A percentile compares a stretch with the other conserved stretches of the same genome.
These are phyloP conservation scores for Rhododendron simsii DNA, from an alignment of 148 eudicot species.

Conservation along the genomic window DNA sequence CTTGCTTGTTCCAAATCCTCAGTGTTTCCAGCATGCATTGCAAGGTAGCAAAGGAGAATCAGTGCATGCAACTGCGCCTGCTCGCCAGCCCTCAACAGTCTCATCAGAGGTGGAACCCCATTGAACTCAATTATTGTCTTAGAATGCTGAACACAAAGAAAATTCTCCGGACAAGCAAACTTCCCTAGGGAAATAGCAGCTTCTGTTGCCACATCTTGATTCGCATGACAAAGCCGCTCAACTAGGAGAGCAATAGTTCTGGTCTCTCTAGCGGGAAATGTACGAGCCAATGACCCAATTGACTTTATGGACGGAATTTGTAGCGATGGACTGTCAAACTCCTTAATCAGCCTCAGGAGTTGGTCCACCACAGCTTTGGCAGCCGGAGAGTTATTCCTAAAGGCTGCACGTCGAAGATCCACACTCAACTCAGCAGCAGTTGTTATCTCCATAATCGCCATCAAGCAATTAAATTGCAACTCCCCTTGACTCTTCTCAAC, in stretches of 20 bases:
- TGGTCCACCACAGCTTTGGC: conserved; percentile 75
- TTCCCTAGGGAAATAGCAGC: conserved; percentile 60
- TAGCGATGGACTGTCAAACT: conserved; percentile 20
- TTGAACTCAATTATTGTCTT: conserved; percentile 60
- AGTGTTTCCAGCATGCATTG: conserved; percentile 47
- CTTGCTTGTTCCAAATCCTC: conserved; percentile 51
- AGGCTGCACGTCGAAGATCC: conserved; percentile 69
- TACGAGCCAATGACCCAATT: conserved; percentile 68
- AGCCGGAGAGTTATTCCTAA: conserved; percentile 77
- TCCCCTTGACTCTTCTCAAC: conserved; percentile 58
- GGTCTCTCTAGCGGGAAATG: conserved; percentile 66
- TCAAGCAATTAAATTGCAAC: conserved; percentile 53
- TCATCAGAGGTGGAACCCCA: conserved; percentile 58
- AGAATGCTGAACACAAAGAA: conserved; percentile 50
- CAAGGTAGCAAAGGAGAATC: conserved; percentile 60
- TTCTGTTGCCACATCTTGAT: conserved; percentile 52
- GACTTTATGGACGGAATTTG: conserved; percentile 54
- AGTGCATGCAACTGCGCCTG: conserved; percentile 37
- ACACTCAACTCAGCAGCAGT: conserved; percentile 57
- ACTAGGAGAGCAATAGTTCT: conserved; percentile 62
- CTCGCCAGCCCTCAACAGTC: conserved; percentile 46
- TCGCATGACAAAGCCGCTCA: conserved; percentile 37
- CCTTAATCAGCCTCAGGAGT: conserved; percentile 48
- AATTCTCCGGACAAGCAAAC: conserved; percentile 68
- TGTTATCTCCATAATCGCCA: conserved; percentile 75